Evolutionary conservation across 2,329 filamentous ascomycete species (phyloP), one percentile per base, ranked within the genome.

Genomic region (Aspergillus ustus): DNA sequence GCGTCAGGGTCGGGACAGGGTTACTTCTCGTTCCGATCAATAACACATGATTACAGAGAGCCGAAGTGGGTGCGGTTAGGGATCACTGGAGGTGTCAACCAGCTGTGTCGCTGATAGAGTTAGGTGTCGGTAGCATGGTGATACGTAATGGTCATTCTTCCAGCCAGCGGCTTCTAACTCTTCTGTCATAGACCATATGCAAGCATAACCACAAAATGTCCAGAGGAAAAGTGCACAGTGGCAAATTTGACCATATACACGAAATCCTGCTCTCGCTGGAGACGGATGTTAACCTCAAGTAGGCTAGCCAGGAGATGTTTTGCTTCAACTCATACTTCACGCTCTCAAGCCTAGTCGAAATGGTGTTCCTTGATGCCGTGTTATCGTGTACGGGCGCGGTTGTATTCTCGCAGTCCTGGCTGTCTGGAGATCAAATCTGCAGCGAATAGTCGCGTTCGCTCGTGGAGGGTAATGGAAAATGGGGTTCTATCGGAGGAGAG

Each of bases 71-170:
- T 25, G 25, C 25, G 25, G 25, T 25, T 25, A 25, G 25, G 25
- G 25, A 40, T 15, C 8, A 15, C 11, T 40, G 15, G 34, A 40
- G 3, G 15, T 15, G 15, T 15, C 34, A 15, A 40, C 34, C 54
- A 57, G 29, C 7, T 50, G 13, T 17, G 20, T 57, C 29, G 34
- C 19, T 49, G 19, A 11, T n/a, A 52, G 46, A 22, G 28, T 52
- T 48, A 52, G 43, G 25, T 17, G 20, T 52, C 29, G 19, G 19
- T n/a, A 54, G 43, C 2, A 49, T 22, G 31, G 17, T 54, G 57
- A 19, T 52, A 53, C 49, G 44, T 48, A 54, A 49, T 34, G n/a
- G 50, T 49, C 28, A 59, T 59, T 59, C 43, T 59, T 59, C 22
- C 40, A 44, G 29, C 50, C 50, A 59, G 29, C 43, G 34, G 50